Evolutionary conservation across 2,329 filamentous ascomycete species (phyloP).

Genomic region (Phaeoacremonium minimum): DNA sequence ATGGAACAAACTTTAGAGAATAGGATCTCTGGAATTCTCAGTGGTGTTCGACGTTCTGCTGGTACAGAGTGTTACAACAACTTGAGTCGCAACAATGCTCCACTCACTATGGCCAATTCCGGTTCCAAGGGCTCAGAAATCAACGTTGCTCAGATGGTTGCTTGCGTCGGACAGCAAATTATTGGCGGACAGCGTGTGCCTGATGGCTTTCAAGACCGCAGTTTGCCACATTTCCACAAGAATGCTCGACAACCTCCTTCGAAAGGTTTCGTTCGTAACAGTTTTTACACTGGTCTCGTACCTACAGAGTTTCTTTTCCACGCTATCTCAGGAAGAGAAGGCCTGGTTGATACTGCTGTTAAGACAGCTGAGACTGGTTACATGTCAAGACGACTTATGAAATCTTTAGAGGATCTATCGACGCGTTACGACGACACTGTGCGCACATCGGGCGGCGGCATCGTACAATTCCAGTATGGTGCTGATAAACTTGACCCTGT

Average conservation of each 20-base stretch:
- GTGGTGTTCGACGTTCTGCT: slow-evolving; percentile 84
- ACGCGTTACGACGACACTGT: slow-evolving; percentile 94
- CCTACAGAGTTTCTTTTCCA: slow-evolving; percentile 97
- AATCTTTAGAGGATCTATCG: slow-evolving; percentile 91
- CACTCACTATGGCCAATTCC: slow-evolving; percentile 93
- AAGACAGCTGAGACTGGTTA: slow-evolving; percentile 99
- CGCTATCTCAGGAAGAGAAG: slow-evolving; percentile 97
- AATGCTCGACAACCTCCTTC: slow-evolving; percentile 87
- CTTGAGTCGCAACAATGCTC: slow-evolving; percentile 86
- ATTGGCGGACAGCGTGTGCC: slow-evolving; percentile 89
- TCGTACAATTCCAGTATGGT: slow-evolving; percentile 97
- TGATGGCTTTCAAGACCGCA: slow-evolving; percentile 95
- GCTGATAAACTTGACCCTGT: slow-evolving; percentile 94
- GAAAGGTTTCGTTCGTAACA: slow-evolving; percentile 95
- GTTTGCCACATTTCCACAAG: slow-evolving; percentile 91
- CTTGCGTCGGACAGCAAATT: slow-evolving; percentile 95
- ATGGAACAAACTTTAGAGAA: slow-evolving; percentile 91
- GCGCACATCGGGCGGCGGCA: slow-evolving; percentile 78
- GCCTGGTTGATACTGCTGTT: slow-evolving; percentile 96
- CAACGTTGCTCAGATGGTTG: slow-evolving; percentile 99
- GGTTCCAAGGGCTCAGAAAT: slow-evolving; percentile 96
- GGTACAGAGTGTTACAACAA: slow-evolving; percentile 88
- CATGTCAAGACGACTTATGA: slow-evolving; percentile 98
- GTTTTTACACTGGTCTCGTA: slow-evolving; percentile 88
- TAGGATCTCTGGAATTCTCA: slow-evolving; percentile 84